Evolutionary conservation across 495 filamentous ascomycete genomes (phyloP).

Genomic region (Saxispiralis lemnorum): DNA sequence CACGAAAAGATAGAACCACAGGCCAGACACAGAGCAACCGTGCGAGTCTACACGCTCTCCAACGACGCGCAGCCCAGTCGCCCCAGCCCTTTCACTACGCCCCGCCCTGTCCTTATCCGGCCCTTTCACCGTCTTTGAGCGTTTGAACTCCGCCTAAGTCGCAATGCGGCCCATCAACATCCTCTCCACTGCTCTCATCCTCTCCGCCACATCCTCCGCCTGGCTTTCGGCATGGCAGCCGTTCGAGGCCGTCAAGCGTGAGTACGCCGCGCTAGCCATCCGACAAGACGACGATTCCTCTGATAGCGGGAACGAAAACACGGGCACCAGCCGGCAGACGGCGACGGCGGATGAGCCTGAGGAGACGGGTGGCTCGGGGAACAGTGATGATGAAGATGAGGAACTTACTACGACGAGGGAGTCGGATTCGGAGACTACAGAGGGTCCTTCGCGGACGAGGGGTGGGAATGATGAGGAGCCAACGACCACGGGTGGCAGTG

Average conservation of each 20-base stretch:
- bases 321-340: not conserved
- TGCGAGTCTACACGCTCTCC: too few species aligned
- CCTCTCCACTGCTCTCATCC: constrained; percentile 18
- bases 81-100: too few species aligned
- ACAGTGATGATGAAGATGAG: not conserved
- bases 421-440: not conserved
- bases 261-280: constrained; percentile 13
- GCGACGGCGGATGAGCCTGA: not conserved
- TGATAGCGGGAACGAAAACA: constrained; percentile 2
- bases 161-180: constrained; percentile 22
- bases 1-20: too few species aligned
- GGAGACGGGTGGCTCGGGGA: not conserved
- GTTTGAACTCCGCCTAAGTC: not conserved
- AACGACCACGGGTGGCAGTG: too few species aligned
- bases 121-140: too few species aligned
- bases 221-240: constrained; percentile 16
- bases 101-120: too few species aligned
- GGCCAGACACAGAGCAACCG: too few species aligned
- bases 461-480: too few species aligned
- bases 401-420: not conserved
- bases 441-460: not conserved
- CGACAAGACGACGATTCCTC: constrained; percentile 15
- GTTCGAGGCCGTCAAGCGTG: constrained; percentile 13
- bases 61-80: too few species aligned
- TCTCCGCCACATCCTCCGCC: constrained; percentile 20